Percentiles rank a stretch among this genome's conserved stretches.
Evolutionary conservation across 257 asterid species (phyloP).

Genomic region (Anisodus acutangulus): DNA sequence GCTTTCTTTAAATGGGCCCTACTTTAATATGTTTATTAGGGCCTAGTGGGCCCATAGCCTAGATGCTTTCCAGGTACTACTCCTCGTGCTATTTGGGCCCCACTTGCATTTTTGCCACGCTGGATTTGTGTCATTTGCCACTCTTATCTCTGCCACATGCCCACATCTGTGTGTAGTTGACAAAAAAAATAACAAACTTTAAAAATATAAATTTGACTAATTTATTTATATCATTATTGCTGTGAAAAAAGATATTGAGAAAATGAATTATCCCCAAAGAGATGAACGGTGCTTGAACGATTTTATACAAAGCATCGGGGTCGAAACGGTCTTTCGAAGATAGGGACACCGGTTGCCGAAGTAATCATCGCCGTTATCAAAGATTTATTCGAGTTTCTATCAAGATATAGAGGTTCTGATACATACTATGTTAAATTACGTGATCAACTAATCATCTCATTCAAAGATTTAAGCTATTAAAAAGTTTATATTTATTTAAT

Average conservation of each 20-base stretch:
- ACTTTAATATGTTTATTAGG: neutral
- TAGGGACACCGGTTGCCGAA: no score
- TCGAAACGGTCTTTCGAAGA: no score
- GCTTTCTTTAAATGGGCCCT: neutral
- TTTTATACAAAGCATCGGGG: neutral
- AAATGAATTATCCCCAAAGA: neutral
- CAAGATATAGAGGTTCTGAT: no score
- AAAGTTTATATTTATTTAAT: neutral
- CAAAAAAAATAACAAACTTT: neutral
- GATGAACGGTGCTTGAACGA: neutral
- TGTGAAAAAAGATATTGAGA: neutral
- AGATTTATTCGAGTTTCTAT: neutral
- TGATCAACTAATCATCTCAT: no score
- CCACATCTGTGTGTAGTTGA: neutral
- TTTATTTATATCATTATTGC: no score
- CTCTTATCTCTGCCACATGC: neutral
- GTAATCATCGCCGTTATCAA: no score
- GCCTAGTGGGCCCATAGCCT: neutral
- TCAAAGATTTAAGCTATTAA: neutral
- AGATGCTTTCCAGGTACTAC: conserved; percentile 35
- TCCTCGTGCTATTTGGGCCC: conserved; percentile 24
- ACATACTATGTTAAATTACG: no score
- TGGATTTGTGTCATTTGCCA: conserved; percentile 29
- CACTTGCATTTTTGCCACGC: conserved; percentile 26
- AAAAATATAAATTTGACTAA: no score